Base-by-base conservation (phyloP, 495 filamentous ascomycete genomes). In the Chaetomium fimeti region DNA sequence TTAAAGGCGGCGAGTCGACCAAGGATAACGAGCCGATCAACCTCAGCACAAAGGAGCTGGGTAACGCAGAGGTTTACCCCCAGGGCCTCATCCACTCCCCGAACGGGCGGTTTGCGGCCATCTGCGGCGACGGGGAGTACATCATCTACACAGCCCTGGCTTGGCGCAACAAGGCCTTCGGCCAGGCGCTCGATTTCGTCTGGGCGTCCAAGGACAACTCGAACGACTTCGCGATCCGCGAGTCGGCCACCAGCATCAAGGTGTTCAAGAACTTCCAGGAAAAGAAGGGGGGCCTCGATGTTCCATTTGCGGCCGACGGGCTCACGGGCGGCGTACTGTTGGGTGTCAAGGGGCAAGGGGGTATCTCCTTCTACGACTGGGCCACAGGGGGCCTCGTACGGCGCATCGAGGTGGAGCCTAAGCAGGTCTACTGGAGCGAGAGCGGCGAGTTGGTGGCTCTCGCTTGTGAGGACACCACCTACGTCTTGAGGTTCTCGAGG, bases 121-220 rank as follows among this genome's bases (percentile, higher is more conserved):
- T 98, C 28, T 98, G 94, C 69, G 94, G 94, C 53, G 94, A 99
- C 71, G 94, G 94, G 36, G 94, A 99, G 72, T 97, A 96, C 75
- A 98, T 97, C 69, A 93, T 98, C 68, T 98, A 98, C 79, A 99
- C 94, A 16, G 92, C 94, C 64, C 84, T 98, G 53, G 94, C 94
- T 11, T 96, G 95, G 87, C 87, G 94, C 72, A 98, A 99, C 78
- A 97, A 97, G 80, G 91, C 92, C 9, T 99, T 98, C 71, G 94
- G 94, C 7, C 89, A 90, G 40, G 94, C 92, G 13, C 80, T 97
- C 42, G 94, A 99, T 75, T 99, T 99, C 73, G 92, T 90, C 16
- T 99, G 94, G 94, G 95, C 91, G 3, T 90, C 91, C 22, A 97
- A 97, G 76, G 95, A 97, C 52, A 96, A 98, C 79, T 96, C 91